Evolutionary conservation across 768 basidiomycete genomes (phyloP), one percentile per base, ranked within the genome.

Genomic region (Mycena venus): DNA sequence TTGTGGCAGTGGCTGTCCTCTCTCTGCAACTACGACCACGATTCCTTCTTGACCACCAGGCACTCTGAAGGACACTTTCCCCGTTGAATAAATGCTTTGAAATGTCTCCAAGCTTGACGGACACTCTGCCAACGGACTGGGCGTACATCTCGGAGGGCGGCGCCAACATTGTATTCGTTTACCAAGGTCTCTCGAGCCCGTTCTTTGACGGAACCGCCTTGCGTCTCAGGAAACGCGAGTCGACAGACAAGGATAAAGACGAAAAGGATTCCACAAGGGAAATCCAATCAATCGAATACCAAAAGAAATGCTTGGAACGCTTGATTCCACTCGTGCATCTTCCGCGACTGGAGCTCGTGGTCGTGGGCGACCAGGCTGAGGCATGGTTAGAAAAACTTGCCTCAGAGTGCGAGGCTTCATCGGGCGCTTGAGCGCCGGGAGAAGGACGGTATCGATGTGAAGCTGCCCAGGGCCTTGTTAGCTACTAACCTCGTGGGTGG

Each of bases 61-160:
- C 42, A 42, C 15, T 17, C 17, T 32, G 55, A 31, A 56, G 19
- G 25, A 53, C 1, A n/a, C 55, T 19, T 32, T 25, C 25, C 23
- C 3, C 23, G 49, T 25, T 27, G 19, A 32, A 17, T 34, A 34
- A 58, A 58, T 32, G 27, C 55, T 32, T 32, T 32, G 19, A 51
- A 12, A 70, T 70, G 68, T 40, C 55, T 47, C 49, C 34, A 1
- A 61, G 19, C 14, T 38, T 73, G 5, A 74, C 79, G 1, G 81
- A 85, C 32, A 88, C 88, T 9, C 75, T 74, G 8, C 85, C 88
- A 9, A 72, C 78, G 29, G 85, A 95, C 81, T 99, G 97, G 97
- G 84, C 80, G 74, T 99, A 99, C 80, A 84, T 96, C 25, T 93
- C 96, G 0, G 98, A 99, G 85, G 98, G 98, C n/a, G 96, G 95